A percentile compares a stretch with the other conserved stretches of the same genome.
Conservation (phyloP, 371 early-diverging fungal species). For the Chytridium lagenaria region DNA sequence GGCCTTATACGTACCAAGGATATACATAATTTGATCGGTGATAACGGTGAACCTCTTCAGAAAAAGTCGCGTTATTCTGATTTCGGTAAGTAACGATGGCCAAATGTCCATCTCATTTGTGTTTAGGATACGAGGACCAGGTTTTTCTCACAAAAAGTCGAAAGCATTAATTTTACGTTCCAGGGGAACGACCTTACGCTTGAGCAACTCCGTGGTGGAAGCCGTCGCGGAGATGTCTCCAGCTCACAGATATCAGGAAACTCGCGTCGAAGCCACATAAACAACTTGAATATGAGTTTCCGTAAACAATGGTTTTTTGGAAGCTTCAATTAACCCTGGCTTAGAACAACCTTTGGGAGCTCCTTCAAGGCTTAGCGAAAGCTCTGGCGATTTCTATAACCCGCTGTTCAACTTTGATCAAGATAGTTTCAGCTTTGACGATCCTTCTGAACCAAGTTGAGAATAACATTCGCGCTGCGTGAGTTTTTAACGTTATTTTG, state of each 20-base stretch:
- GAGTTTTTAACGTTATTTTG: not conserved
- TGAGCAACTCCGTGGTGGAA: not conserved
- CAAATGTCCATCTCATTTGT: not conserved
- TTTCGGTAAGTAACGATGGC: too few species aligned
- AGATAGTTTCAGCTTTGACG: not conserved
- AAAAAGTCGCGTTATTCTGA: too few species aligned
- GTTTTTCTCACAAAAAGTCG: too few species aligned
- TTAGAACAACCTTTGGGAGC: not conserved
- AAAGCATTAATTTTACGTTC: too few species aligned
- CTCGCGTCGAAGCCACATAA: not conserved
- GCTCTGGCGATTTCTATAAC: not conserved
- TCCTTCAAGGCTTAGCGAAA: not conserved
- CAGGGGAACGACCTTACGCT: not conserved
- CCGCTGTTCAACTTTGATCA: not conserved
- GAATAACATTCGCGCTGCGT: not conserved
- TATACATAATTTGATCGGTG: too few species aligned
- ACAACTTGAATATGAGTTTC: too few species aligned
- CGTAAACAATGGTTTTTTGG: too few species aligned
- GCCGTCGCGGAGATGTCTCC: not conserved
- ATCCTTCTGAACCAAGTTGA: not conserved
- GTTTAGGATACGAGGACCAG: too few species aligned
- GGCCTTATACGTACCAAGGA: too few species aligned
- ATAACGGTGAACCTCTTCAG: too few species aligned
- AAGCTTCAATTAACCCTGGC: not conserved
- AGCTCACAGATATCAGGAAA: conserved; percentile 1